These are phyloP conservation scores for Cyclaneusma minus DNA, from an alignment of 2,329 filamentous ascomycete genomes.

Conservation along the genomic window DNA sequence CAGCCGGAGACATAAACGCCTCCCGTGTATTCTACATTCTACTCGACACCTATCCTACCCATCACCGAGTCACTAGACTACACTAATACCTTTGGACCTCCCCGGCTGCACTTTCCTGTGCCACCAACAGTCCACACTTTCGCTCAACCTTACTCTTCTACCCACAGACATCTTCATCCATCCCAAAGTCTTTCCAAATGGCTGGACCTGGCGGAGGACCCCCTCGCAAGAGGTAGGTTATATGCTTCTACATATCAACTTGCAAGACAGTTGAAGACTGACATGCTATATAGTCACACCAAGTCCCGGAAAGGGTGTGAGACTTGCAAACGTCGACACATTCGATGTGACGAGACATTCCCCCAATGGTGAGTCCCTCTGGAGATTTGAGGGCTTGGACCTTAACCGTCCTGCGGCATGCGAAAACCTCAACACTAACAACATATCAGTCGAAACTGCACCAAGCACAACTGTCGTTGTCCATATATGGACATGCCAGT, in stretches of 20 bases:
- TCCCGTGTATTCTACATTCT: no score
- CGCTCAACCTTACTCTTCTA: no score
- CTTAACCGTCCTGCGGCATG: background rate
- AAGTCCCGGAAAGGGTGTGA: conserved; percentile 98
- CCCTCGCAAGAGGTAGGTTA: conserved; percentile 49
- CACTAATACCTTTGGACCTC: no score
- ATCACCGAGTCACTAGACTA: no score
- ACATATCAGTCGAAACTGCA: conserved; percentile 71
- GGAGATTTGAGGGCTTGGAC: conserved; percentile 1
- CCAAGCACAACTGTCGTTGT: conserved; percentile 96
- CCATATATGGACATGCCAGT: conserved; percentile 85
- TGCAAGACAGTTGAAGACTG: conserved; percentile 8
- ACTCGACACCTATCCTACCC: no score
- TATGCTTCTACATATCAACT: background rate
- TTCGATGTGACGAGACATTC: conserved; percentile 93
- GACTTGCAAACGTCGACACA: conserved; percentile 94
- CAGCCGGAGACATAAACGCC: no score
- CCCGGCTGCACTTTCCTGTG: no score
- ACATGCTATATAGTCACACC: conserved; percentile 57
- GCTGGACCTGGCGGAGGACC: conserved; percentile 90
- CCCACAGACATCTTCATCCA: conserved; percentile 22
- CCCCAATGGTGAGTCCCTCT: conserved; percentile 67
- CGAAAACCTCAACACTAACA: conserved; percentile 9
- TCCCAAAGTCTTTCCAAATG: conserved; percentile 39
- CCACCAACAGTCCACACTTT: no score